phyloP scores from a whole-genome alignment of 2,329 filamentous ascomycete genomes.

The Orbilia ellipsospora region DNA sequence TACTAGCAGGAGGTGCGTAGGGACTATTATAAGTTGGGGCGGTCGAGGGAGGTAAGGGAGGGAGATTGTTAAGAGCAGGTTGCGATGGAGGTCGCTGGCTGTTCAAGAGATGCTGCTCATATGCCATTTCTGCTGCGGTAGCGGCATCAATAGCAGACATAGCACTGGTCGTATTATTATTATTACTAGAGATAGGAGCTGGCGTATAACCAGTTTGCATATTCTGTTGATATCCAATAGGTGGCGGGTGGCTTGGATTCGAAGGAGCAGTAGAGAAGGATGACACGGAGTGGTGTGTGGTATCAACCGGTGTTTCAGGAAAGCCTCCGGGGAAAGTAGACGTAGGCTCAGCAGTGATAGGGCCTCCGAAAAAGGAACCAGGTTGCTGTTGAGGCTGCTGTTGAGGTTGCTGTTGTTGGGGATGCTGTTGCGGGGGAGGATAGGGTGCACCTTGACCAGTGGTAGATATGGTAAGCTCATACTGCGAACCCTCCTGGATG shows the following conservation, averaged over 20 bases:
- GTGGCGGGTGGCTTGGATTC: slow-evolving; percentile 38
- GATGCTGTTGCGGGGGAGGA: slow-evolving; percentile 9
- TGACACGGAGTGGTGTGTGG: slow-evolving; percentile 13
- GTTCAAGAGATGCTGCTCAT: slow-evolving; percentile 42
- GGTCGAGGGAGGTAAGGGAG: slow-evolving; percentile 41
- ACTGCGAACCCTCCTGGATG: slow-evolving; percentile 49
- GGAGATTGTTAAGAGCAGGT: slow-evolving; percentile 27
- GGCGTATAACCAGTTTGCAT: slow-evolving; percentile 9
- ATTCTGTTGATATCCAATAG: slow-evolving; percentile 23
- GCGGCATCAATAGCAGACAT: slow-evolving; percentile 41
- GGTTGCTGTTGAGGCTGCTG: slow-evolving; percentile 27
- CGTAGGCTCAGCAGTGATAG: slow-evolving; percentile 37
- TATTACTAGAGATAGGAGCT: not conserved
- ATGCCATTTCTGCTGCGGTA: slow-evolving; percentile 48
- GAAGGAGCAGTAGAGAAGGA: slow-evolving; percentile 34
- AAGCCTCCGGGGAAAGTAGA: slow-evolving; percentile 29
- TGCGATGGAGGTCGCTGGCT: slow-evolving; percentile 40
- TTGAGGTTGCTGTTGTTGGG: not conserved
- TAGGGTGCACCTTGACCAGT: not conserved
- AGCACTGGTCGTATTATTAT: slow-evolving; percentile 16
- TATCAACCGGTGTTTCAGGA: slow-evolving; percentile 32
- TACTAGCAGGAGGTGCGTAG: slow-evolving; percentile 27
- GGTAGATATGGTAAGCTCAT: slow-evolving; percentile 34
- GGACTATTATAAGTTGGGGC: slow-evolving; percentile 40
- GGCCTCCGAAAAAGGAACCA: slow-evolving; percentile 35